Evolutionary conservation across 345 rosid species (phyloP), one percentile per base, ranked within the genome.

Genomic region (Citrus unshiu): DNA sequence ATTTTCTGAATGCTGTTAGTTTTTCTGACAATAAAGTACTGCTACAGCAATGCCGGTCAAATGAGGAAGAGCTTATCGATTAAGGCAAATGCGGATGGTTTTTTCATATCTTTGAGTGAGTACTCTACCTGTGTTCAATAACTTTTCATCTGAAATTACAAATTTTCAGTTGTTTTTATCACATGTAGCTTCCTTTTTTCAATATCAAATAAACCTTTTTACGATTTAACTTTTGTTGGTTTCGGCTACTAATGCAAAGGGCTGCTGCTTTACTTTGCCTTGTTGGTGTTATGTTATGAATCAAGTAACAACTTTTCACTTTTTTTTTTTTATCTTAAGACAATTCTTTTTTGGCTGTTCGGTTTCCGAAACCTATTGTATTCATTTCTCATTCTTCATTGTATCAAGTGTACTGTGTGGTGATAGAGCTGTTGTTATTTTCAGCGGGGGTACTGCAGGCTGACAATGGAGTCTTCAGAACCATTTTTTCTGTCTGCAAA

Each of bases 41-140:
- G 78, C 56, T 43, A 73, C 92, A 96, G 99, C 83, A 94, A 90
- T 81, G 93, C 97, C 77, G 99, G 99, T 72, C 97, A 96, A 86
- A 94, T 96, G 76, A 93, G 94, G 87, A 96, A 96, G 91, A 86
- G 88, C 80, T 88, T 96, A 79, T 89, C 91, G 24, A 77, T 96
- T 75, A 93, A 89, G 87, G 90, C 99, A 1, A 74, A 56, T 65
- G 79, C 87, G 21, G 91, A 90, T 84, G 93, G 98, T 80, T 96
- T 90, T 83, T 90, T 92, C 79, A 34, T 96, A 70, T 87, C 93
- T 73, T 75, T 96, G 84, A 89, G 99, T 96, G 87, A 90, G 97
- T 76, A 70, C 66, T 70, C 71, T 39, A 57, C 66, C 54, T 70
- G 39, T 9, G 43, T 24, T 14, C 67, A 18, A 3, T 77, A 61